phyloP scores from a whole-genome alignment of 108 stramenopile genomes.

The Cyclostephanos tholiformis region DNA sequence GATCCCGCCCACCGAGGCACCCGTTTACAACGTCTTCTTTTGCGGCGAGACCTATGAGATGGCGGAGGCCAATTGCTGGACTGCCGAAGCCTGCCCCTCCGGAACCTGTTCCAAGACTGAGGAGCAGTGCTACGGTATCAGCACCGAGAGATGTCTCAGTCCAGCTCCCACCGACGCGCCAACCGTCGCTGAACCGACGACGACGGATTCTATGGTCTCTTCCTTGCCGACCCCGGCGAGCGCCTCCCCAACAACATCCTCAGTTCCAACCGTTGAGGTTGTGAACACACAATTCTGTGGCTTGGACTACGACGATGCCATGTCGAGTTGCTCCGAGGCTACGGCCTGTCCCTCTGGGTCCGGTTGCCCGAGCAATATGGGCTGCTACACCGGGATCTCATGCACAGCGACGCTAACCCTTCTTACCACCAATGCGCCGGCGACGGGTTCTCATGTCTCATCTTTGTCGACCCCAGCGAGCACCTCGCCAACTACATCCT shows the following conservation, averaged over 20 bases:
- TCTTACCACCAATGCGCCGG: too few relatives aligned
- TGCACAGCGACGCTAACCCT: background rate
- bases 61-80: conserved; percentile 14
- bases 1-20: too few relatives aligned
- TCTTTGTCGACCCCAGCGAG: too few relatives aligned
- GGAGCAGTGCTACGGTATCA: background rate
- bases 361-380: conserved; percentile 16
- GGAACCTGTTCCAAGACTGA: background rate
- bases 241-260: too few relatives aligned
- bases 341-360: conserved; percentile 25
- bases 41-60: conserved; percentile 21
- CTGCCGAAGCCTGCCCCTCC: conserved; percentile 8
- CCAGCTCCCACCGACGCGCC: background rate
- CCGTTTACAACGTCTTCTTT: conserved; percentile 6
- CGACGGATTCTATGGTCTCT: background rate
- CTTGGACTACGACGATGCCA: conserved; percentile 15
- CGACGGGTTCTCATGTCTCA: too few relatives aligned
- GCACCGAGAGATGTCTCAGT: background rate
- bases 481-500: too few relatives aligned
- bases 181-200: background rate
- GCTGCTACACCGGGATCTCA: conserved; percentile 22
- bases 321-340: conserved; percentile 4
- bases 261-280: too few relatives aligned
- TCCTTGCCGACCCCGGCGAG: background rate
- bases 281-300: conserved; percentile 25